These are phyloP conservation scores for Pyrenula aspistea DNA, from an alignment of 495 filamentous ascomycete genomes.

Conservation along the genomic window DNA sequence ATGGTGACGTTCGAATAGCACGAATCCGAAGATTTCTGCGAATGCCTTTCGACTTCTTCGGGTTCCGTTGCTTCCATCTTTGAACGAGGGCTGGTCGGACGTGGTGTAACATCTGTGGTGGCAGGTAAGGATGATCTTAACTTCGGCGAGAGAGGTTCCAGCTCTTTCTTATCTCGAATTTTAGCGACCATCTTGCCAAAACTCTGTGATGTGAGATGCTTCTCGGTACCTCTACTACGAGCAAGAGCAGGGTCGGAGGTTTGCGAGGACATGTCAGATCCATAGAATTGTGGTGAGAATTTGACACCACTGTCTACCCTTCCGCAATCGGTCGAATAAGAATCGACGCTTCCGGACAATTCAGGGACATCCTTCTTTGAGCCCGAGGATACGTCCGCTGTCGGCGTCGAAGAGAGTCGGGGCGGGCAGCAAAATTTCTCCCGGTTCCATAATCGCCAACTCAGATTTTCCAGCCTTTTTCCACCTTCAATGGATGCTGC, in stretches of 20 bases:
- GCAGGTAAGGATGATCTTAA: slow-evolving; percentile 26
- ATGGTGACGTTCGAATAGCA: slow-evolving; percentile 39
- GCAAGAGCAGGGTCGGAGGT: slow-evolving; percentile 33
- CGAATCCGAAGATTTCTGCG: slow-evolving; percentile 36
- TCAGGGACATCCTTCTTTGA: slow-evolving; percentile 55
- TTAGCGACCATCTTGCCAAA: slow-evolving; percentile 84
- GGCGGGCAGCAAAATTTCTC: slow-evolving; percentile 92
- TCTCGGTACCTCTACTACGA: slow-evolving; percentile 61
- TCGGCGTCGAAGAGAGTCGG: slow-evolving; percentile 33
- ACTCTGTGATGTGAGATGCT: slow-evolving; percentile 80
- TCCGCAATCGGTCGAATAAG: slow-evolving; percentile 46
- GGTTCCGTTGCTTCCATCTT: slow-evolving; percentile 7
- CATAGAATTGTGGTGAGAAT: background rate
- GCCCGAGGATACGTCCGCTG: slow-evolving; percentile 30
- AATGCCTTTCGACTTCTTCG: slow-evolving; percentile 1
- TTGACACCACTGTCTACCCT: slow-evolving; percentile 42
- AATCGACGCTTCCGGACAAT: slow-evolving; percentile 87
- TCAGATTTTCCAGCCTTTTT: slow-evolving; percentile 83
- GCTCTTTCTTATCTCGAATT: slow-evolving; percentile 65
- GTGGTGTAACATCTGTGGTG: slow-evolving; percentile 9
- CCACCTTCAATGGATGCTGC: slow-evolving; percentile 91
- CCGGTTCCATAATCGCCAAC: slow-evolving; percentile 90
- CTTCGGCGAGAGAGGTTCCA: slow-evolving; percentile 42
- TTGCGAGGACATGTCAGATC: slow-evolving; percentile 28
- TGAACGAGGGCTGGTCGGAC: slow-evolving; percentile 8